phyloP scores from a whole-genome alignment of 768 basidiomycete genomes.

The Tylopilus intermedius region DNA sequence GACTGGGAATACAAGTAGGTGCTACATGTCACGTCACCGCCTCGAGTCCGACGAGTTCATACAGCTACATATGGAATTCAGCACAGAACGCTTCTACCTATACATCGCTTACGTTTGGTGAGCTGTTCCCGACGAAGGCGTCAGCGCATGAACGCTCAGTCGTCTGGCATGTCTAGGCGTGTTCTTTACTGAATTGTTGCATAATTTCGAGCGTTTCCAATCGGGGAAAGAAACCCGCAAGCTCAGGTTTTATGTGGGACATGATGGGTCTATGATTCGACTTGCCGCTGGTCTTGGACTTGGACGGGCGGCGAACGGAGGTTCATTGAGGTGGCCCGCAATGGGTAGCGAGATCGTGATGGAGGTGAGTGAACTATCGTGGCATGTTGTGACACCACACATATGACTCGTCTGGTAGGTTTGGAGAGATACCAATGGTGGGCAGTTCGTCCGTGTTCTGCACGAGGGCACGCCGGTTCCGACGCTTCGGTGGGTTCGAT shows the following conservation, averaged over 20 bases:
- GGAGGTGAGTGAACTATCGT: conserved; percentile 32
- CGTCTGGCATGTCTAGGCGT: conserved; percentile 30
- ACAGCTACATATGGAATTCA: conserved; percentile 47
- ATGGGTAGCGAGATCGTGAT: conserved; percentile 44
- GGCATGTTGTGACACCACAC: background rate
- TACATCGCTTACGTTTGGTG: conserved; percentile 43
- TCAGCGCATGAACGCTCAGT: background rate
- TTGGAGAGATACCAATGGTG: conserved; percentile 29
- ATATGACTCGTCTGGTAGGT: conserved; percentile 28
- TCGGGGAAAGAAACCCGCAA: conserved; percentile 33
- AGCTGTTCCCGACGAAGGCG: background rate
- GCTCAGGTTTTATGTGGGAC: conserved; percentile 41
- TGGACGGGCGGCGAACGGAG: conserved; percentile 23
- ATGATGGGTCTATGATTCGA: conserved; percentile 44
- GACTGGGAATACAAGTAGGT: conserved; percentile 57
- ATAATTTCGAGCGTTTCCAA: conserved; percentile 35
- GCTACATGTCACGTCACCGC: background rate
- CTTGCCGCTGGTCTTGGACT: conserved; percentile 39
- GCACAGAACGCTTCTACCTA: conserved; percentile 42
- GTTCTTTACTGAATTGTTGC: conserved; percentile 41
- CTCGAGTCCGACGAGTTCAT: background rate
- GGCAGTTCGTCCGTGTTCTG: conserved; percentile 38
- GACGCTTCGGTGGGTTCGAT: conserved; percentile 33
- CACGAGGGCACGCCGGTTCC: conserved; percentile 40
- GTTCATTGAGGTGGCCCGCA: conserved; percentile 42